phyloP scores from a whole-genome alignment of 345 rosid genomes.

The Alliaria petiolata region DNA sequence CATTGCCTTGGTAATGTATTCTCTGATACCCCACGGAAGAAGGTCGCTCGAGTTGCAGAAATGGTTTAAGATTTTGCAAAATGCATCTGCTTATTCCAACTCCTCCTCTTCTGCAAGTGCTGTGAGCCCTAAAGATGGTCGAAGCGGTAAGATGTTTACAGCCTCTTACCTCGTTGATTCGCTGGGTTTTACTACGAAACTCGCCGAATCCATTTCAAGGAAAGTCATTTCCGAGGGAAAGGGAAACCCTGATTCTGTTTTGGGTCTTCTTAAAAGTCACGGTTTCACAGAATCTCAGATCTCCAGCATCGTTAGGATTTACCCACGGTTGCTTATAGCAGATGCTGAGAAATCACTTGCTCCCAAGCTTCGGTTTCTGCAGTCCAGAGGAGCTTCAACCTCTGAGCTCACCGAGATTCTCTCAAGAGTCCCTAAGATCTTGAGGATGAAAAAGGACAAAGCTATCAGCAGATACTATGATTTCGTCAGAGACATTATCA shows the following conservation, averaged over 20 bases:
- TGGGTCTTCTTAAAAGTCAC: not conserved
- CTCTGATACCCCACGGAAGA: not conserved
- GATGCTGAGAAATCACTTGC: conserved; percentile 11
- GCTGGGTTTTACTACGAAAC: conserved; percentile 7
- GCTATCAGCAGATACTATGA: not conserved
- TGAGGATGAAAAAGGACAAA: not conserved
- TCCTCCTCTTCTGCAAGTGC: not conserved
- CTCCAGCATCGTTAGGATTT: not conserved
- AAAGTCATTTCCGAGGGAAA: not conserved
- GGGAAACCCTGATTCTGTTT: not conserved
- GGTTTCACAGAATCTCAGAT: conserved; percentile 33
- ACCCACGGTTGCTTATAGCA: conserved; percentile 7
- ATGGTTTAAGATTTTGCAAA: not conserved
- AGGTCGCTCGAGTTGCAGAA: not conserved
- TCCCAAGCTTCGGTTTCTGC: conserved; percentile 29
- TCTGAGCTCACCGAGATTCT: conserved; percentile 8
- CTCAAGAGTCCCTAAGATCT: not conserved
- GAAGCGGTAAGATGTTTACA: not conserved
- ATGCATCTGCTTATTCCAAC: not conserved
- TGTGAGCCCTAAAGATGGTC: not conserved
- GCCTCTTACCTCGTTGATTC: conserved; percentile 23
- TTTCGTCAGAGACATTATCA: not conserved
- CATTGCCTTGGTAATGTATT: not conserved
- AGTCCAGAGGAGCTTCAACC: conserved; percentile 28
- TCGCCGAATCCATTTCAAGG: conserved; percentile 1